Conservation (phyloP, 1,284 basidiomycete genomes). For the Anthracocystis setariae region DNA sequence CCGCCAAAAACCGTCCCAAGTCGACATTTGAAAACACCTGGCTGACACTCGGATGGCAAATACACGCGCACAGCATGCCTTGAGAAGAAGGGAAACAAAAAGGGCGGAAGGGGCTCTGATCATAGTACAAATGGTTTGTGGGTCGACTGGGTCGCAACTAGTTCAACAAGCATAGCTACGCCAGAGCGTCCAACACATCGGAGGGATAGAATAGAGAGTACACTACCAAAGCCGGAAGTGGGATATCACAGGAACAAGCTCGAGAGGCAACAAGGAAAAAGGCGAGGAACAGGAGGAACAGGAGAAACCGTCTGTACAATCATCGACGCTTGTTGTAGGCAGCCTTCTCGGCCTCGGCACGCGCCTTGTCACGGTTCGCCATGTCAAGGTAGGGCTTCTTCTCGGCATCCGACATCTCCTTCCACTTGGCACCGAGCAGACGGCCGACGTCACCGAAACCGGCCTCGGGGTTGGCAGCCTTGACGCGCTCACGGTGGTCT, state of each 20-base stretch:
- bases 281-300: neutral
- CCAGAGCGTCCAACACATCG: constrained; percentile 23
- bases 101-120: constrained; percentile 11
- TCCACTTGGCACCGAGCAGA: constrained; percentile 88
- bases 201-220: constrained; percentile 5
- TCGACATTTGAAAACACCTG: no score
- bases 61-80: constrained; percentile 12
- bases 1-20: no score
- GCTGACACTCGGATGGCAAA: no score
- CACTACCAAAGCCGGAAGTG: neutral
- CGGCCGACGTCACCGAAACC: constrained; percentile 92
- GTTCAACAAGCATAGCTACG: constrained; percentile 6
- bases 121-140: constrained; percentile 53
- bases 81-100: constrained; percentile 2
- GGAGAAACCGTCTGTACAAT: constrained; percentile 10
- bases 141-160: constrained; percentile 1
- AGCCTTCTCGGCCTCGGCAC: constrained; percentile 83
- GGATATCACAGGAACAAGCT: constrained; percentile 30
- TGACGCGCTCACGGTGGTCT: constrained; percentile 93
- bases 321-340: constrained; percentile 70
- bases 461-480: constrained; percentile 92
- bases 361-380: constrained; percentile 84
- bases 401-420: constrained; percentile 82
- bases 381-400: constrained; percentile 93
- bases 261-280: no score